Percentiles rank a stretch among this genome's conserved stretches.
Evolutionary conservation across 331 rosid species (phyloP).

Genomic region (Dryas integrifolia): DNA sequence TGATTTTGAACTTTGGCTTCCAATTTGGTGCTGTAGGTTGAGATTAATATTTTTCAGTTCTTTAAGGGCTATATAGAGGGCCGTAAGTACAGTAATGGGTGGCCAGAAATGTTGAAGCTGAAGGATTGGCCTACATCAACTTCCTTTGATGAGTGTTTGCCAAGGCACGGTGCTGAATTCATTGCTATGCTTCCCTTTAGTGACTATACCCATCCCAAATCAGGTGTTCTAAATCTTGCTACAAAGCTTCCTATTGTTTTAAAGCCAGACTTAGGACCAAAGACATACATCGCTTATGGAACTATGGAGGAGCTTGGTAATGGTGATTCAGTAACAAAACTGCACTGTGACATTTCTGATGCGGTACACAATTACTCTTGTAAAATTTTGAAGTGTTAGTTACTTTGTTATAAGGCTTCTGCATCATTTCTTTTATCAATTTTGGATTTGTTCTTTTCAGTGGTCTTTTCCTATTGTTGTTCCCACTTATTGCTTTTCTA

Average conservation of each 20-base stretch:
- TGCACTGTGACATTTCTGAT: conserved; percentile 69
- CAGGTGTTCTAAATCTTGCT: conserved; percentile 61
- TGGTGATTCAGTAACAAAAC: conserved; percentile 68
- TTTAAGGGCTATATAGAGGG: conserved; percentile 65
- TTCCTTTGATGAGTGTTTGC: conserved; percentile 62
- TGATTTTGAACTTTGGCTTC: conserved; percentile 18
- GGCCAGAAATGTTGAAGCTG: conserved; percentile 70
- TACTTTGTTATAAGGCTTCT: neutral
- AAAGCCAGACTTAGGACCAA: conserved; percentile 71
- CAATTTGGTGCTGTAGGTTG: conserved; percentile 46
- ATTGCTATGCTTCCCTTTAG: conserved; percentile 57
- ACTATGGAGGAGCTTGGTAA: conserved; percentile 50
- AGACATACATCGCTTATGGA: conserved; percentile 67
- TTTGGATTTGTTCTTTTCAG: neutral
- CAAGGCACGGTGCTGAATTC: conserved; percentile 62
- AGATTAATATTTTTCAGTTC: conserved; percentile 47
- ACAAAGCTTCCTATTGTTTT: conserved; percentile 53
- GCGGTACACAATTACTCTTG: conserved; percentile 42
- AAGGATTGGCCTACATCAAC: conserved; percentile 74
- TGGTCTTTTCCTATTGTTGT: neutral
- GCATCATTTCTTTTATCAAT: neutral
- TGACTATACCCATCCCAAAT: conserved; percentile 61
- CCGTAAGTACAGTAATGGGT: conserved; percentile 49
- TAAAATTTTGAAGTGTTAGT: conserved; percentile 10
- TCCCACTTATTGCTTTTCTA: neutral